Base-by-base conservation (phyloP, 768 basidiomycete genomes). In the Termitomyces sp. region DNA sequence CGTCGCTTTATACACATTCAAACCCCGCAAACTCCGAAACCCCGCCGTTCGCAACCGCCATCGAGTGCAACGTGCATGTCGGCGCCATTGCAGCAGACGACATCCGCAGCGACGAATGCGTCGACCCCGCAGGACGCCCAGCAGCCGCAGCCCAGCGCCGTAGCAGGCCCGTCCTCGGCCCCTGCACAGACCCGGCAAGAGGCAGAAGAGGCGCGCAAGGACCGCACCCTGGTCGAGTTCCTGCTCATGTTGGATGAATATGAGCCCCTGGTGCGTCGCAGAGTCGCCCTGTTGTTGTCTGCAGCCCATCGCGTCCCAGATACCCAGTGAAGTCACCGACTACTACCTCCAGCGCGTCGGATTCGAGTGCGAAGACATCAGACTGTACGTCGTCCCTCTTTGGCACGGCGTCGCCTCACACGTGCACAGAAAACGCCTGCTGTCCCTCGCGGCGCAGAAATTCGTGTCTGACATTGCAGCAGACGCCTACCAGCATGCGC, bases 401-500 rank as follows among this genome's bases (percentile, higher is more conserved):
- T 26, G 16, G 4, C 10, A 22, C 13, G 10, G 18, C 30, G 30
- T 14, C 48, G 2, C n/a, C 53, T 56, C 32, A 53, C 20, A 54
- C 12, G 33, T 30, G n/a, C 46, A 42, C 69, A 97, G 95, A 57
- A 98, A 97, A 76, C 90, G 96, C 3, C 83, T 99, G 18, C 78
- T 99, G 26, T 94, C 96, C 0, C 81, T 98, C 13, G 95, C 97
- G 3, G 94, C 97, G 0, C 97, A 99, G 68, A 98, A 98, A 68
- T 98, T 99, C 69, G 88, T 98, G 45, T 92, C 94, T 7, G 96
- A 98, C 68, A 95, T 99, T 56, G 90, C 96, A 3, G 84, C 91
- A 2, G 97, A 99, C 70, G 94, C 97, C 10, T 98, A 92, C 73
- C 94, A 98, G 68, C 96, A 98, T 72, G 97, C 97, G 8, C 90